A percentile compares a stretch with the other conserved stretches of the same genome.
These are phyloP conservation scores for Metschnikowia kofuensis DNA, from an alignment of 805 yeast species.

Conservation along the genomic window DNA sequence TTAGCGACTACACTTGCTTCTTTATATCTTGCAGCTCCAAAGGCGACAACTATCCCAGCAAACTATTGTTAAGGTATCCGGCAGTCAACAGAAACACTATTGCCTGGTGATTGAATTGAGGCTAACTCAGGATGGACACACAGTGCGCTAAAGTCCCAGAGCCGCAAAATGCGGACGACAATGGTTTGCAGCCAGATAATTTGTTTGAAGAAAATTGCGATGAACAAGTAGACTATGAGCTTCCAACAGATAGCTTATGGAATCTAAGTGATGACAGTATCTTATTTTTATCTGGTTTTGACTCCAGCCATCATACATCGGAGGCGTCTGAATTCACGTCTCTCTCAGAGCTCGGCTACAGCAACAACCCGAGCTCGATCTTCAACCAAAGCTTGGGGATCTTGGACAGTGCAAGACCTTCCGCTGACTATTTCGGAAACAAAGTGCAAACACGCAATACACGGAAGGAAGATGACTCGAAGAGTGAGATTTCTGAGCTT, in stretches of 20 bases:
- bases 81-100: too few relatives aligned
- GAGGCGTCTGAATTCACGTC: constrained; percentile 7
- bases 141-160: not conserved
- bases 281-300: constrained; percentile 2
- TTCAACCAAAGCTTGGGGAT: constrained; percentile 4
- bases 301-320: constrained; percentile 4
- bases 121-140: not conserved
- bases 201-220: constrained; percentile 2
- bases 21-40: not conserved
- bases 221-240: not conserved
- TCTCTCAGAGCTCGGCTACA: constrained; percentile 1
- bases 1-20: not conserved
- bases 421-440: not conserved
- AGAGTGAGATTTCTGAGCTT: not conserved
- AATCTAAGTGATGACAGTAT: constrained; percentile 5
- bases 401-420: not conserved
- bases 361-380: constrained; percentile 4
- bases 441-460: not conserved
- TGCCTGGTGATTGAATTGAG: not conserved
- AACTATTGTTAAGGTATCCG: too few relatives aligned
- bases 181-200: not conserved
- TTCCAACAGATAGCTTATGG: constrained; percentile 5
- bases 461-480: not conserved
- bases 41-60: too few relatives aligned
- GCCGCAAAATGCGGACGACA: constrained; percentile 1